Evolutionary conservation across 2,329 filamentous ascomycete genomes (phyloP).

Genomic region (Diaporthe eres): DNA sequence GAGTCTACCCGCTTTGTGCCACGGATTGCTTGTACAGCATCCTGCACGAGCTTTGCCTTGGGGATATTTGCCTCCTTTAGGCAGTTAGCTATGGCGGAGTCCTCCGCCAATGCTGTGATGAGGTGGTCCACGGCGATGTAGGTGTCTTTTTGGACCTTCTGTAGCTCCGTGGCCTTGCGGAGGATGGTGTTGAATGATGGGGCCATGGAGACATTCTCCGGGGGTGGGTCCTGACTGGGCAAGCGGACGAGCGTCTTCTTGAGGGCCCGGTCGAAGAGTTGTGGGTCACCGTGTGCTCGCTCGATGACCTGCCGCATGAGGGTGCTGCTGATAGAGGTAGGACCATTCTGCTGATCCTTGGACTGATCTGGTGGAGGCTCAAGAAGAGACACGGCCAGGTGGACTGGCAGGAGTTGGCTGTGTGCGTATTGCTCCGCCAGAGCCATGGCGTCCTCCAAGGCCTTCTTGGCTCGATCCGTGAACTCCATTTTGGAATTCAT

Average conservation of each 20-base stretch:
- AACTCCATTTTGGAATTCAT: conserved; percentile 90
- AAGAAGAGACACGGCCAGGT: conserved; percentile 87
- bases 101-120: conserved; percentile 87
- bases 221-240: conserved; percentile 94
- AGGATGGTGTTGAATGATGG: conserved; percentile 87
- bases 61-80: conserved; percentile 92
- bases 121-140: conserved; percentile 96
- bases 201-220: conserved; percentile 87
- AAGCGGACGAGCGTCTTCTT: conserved; percentile 93
- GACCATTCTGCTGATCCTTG: conserved; percentile 86
- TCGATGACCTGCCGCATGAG: conserved; percentile 96
- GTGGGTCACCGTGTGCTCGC: conserved; percentile 91
- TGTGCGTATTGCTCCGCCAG: conserved; percentile 93
- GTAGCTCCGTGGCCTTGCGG: conserved; percentile 86
- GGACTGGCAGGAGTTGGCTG: conserved; percentile 89
- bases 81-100: conserved; percentile 78
- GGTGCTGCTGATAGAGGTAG: conserved; percentile 75
- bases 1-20: conserved; percentile 95
- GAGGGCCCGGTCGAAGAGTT: conserved; percentile 87
- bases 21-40: conserved; percentile 91
- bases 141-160: conserved; percentile 97
- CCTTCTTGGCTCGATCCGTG: conserved; percentile 92
- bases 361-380: conserved; percentile 82
- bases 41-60: conserved; percentile 90
- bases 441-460: conserved; percentile 88